Percentiles rank a stretch among this genome's conserved stretches.
Evolutionary conservation across 331 rosid species (phyloP).

Genomic region (Telfairia occidentalis): DNA sequence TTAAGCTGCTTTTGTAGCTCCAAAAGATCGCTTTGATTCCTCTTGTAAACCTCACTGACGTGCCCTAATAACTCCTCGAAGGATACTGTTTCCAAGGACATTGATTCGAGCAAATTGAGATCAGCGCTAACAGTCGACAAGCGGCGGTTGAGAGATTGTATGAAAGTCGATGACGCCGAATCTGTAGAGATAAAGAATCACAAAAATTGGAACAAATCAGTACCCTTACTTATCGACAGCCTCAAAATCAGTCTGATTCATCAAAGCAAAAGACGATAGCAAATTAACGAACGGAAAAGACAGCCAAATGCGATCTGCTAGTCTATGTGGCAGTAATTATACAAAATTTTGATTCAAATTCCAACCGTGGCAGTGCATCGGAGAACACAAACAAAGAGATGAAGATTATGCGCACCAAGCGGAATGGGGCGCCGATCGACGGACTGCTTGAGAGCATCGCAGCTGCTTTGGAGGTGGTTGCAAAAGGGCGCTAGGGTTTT

Average conservation of each 20-base stretch:
- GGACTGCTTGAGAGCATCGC: slow-evolving; percentile 67
- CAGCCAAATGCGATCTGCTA: not conserved
- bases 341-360: not conserved
- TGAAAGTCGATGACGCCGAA: slow-evolving; percentile 74
- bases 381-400: not conserved
- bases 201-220: not conserved
- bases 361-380: not conserved
- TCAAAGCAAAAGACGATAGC: not conserved
- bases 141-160: slow-evolving; percentile 66
- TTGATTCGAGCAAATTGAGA: slow-evolving; percentile 62
- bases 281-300: not conserved
- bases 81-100: slow-evolving; percentile 73
- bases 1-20: slow-evolving; percentile 43
- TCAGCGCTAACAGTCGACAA: slow-evolving; percentile 40
- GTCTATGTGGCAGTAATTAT: not conserved
- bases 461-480: slow-evolving; percentile 58
- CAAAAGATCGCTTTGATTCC: slow-evolving; percentile 37
- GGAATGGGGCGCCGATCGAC: slow-evolving; percentile 76
- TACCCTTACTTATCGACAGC: not conserved
- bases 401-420: slow-evolving; percentile 31
- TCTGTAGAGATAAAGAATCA: slow-evolving; percentile 20
- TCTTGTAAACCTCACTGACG: slow-evolving; percentile 67
- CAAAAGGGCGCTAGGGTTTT: slow-evolving; percentile 45
- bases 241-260: not conserved
- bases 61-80: slow-evolving; percentile 84